Base-by-base conservation (phyloP, 1,284 basidiomycete species). In the Sanguinoderma infundibulare region DNA sequence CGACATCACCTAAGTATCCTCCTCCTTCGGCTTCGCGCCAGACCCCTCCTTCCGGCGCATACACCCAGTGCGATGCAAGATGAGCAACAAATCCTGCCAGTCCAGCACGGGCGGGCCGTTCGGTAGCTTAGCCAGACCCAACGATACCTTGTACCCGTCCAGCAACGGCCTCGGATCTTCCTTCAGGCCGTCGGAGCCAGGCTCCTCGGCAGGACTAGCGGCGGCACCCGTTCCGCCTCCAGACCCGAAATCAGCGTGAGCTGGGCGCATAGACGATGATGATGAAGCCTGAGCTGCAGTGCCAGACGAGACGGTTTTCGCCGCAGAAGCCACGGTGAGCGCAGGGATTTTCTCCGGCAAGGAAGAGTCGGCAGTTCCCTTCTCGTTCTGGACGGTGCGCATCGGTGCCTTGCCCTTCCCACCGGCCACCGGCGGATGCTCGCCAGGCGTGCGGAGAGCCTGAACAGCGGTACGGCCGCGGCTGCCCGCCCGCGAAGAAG, bases 51-150 rank as follows among this genome's bases (percentile, higher is more conserved):
- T 46, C 42, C 42, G 42, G 12, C 64, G 57, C 44, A 30, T 53
- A 15, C 24, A 55, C 22, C 69, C 69, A 12, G 66, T 69, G 53
- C 53, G 56, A n/a, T 63, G 24, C 30, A 71, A 42, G 34, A 69
- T 67, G 12, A 54, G 39, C 34, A 55, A 5, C 7, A 71, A 36
- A 9, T 66, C 64, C 0, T 57, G 8, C 67, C 67, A 69, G 2
- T 52, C 61, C 5, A 69, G 59, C 44, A 69, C n/a, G 0, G 67
- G 69, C 9, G 67, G 67, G 3, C 68, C 69, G 7, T 49, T 64
- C 7, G 64, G 55, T 1, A 54, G 57, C 24, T 57, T 58, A 26
- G 14, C 47, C 58, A 57, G 51, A 14, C 64, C 59, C 10, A 71
- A 36, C 9, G 59, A 47, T 2, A 57, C 24, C 7, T 49, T 24